Conservation (phyloP, 140 eudicot species). For the Anethum foeniculum region DNA sequence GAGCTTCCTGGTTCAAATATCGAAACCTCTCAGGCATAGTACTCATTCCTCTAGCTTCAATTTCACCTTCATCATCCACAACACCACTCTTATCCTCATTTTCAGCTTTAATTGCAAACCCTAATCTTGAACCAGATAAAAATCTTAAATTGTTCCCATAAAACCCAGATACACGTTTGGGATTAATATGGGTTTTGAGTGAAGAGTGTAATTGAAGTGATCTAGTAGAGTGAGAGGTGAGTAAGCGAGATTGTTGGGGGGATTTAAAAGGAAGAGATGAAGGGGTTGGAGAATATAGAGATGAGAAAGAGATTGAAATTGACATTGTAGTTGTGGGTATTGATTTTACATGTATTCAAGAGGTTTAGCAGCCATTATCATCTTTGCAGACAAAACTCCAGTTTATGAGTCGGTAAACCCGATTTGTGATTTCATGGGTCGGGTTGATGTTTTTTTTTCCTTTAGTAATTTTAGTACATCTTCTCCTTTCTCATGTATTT, state of each 20-base stretch:
- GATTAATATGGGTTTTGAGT: background rate
- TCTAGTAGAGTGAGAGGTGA: background rate
- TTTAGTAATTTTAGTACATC: too few relatives aligned
- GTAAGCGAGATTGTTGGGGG: background rate
- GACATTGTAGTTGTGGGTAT: slow-evolving; percentile 9
- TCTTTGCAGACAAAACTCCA: background rate
- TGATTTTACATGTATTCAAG: background rate
- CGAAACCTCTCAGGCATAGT: slow-evolving; percentile 74
- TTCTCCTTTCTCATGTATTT: too few relatives aligned
- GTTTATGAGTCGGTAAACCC: background rate
- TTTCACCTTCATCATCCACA: slow-evolving; percentile 30
- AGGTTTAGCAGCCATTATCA: slow-evolving; percentile 3
- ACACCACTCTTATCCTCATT: slow-evolving; percentile 16
- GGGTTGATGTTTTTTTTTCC: too few relatives aligned
- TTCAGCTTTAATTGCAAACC: slow-evolving; percentile 14
- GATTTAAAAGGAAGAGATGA: slow-evolving; percentile 2
- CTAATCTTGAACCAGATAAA: slow-evolving; percentile 8
- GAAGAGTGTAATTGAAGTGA: slow-evolving; percentile 6
- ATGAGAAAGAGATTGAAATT: slow-evolving; percentile 25
- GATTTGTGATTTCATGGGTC: background rate
- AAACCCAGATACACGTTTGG: background rate
- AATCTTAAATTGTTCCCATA: slow-evolving; percentile 17
- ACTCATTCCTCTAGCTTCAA: slow-evolving; percentile 38
- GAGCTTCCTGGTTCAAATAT: slow-evolving; percentile 47
- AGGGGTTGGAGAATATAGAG: slow-evolving; percentile 21